Base-by-base conservation (phyloP, 2,329 filamentous ascomycete genomes). In the Aspergillus sp. region DNA sequence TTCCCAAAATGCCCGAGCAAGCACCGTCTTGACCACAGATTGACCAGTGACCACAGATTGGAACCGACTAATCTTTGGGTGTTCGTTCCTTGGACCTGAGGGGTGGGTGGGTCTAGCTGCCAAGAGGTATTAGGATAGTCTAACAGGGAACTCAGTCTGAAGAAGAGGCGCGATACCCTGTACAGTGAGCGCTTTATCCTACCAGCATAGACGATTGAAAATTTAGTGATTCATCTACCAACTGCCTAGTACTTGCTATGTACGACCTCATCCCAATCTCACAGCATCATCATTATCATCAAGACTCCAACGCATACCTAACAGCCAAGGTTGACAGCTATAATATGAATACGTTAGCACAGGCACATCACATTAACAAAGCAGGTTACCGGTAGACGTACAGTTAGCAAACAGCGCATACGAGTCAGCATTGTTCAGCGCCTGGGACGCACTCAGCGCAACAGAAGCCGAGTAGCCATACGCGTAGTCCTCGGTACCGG, bases 361-460 rank as follows among this genome's bases (percentile, higher is more conserved):
- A 37, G 12, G 15, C 35, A 6, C 6, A 15, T 6, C 7, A 35
- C 12, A 37, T 15, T 3, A 14, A 15, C 14, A 5, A 14, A 15
- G 33, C 21, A 21, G 21, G 21, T 21, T 21, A 21, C 21, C 21
- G 21, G 12, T 12, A 6, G 33, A 44, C 55, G 2, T 48, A 53
- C 50, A 35, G 27, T 84, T 82, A 19, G 82, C 79, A 63, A 79
- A 84, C 27, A 84, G 70, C 6, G 81, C 79, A 66, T 79, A 88
- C 0, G 81, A 83, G 68, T 90, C 87, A n/a, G 87, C 87, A 61
- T 90, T 87, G 65, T 80, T 77, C 8, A 89, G 67, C 50, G 86
- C 85, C 66, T 83, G 71, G 4, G 70, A 64, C 0, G 77, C 76
- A 6, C 72, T 76, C 61, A 89, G 70, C 6, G 72, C 66, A 3